These are phyloP conservation scores for Sonneratia alba DNA, from an alignment of 345 rosid genomes.

Conservation along the genomic window DNA sequence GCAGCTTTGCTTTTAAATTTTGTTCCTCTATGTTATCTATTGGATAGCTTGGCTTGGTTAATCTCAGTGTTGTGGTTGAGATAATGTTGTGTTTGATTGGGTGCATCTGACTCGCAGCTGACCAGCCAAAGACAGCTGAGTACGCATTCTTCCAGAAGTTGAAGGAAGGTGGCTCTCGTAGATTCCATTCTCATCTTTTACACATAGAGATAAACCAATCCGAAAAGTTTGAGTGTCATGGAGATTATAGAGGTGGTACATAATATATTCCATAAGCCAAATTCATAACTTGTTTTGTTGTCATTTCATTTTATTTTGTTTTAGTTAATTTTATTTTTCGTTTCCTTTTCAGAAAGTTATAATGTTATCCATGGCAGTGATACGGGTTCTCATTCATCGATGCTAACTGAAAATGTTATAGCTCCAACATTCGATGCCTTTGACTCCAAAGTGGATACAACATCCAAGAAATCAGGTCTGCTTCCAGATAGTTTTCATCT, in stretches of 20 bases:
- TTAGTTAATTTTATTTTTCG: not conserved
- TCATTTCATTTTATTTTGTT: not conserved
- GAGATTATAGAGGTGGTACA: slow-evolving; percentile 19
- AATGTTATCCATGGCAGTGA: slow-evolving; percentile 5
- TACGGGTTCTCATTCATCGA: slow-evolving; percentile 17
- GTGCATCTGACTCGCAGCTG: slow-evolving; percentile 24
- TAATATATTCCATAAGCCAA: not conserved
- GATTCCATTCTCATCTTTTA: slow-evolving; percentile 11
- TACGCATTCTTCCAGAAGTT: slow-evolving; percentile 64
- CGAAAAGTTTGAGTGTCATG: slow-evolving; percentile 12
- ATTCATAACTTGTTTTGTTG: slow-evolving; percentile 5
- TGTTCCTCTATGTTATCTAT: not conserved
- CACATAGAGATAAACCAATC: slow-evolving; percentile 12
- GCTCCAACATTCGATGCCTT: slow-evolving; percentile 10
- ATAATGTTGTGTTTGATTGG: not conserved
- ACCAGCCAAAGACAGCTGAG: slow-evolving; percentile 66
- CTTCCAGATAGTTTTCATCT: not conserved
- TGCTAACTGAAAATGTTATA: slow-evolving; percentile 16
- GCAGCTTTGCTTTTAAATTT: not conserved
- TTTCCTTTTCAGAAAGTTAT: slow-evolving; percentile 25
- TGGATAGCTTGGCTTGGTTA: not conserved
- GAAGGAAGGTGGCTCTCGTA: slow-evolving; percentile 29
- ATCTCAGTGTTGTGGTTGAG: not conserved
- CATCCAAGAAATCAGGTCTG: slow-evolving; percentile 20
- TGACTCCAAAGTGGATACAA: slow-evolving; percentile 11